These are phyloP conservation scores for Russula sp. DNA, from an alignment of 768 basidiomycete genomes.

Conservation along the genomic window DNA sequence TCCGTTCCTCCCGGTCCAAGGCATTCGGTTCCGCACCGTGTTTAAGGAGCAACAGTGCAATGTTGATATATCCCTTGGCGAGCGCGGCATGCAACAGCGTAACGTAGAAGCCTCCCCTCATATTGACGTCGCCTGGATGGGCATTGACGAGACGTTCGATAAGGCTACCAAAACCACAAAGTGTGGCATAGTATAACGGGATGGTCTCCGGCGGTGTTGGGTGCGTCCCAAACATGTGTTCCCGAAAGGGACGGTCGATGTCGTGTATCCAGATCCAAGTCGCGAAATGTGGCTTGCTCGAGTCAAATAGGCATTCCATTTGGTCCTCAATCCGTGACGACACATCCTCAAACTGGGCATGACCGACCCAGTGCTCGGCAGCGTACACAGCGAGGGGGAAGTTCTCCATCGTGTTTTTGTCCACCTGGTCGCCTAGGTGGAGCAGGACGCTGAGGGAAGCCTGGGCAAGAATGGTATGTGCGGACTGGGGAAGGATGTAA, in stretches of 20 bases:
- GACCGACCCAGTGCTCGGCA: conserved; percentile 1
- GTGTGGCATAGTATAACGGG: conserved; percentile 1
- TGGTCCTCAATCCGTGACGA: background rate
- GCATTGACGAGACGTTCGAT: background rate
- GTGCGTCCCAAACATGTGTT: background rate
- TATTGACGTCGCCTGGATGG: background rate
- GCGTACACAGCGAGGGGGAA: background rate
- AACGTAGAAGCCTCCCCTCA: background rate
- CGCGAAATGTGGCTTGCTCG: background rate
- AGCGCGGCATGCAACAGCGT: background rate
- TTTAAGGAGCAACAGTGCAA: background rate
- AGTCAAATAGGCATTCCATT: conserved; percentile 3
- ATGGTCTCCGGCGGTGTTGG: background rate
- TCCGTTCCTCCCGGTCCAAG: accelerated
- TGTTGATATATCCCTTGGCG: background rate
- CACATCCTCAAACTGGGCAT: background rate
- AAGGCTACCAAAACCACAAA: background rate
- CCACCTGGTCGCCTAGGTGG: background rate
- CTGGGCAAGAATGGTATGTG: background rate
- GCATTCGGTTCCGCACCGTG: background rate
- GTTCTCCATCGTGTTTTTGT: background rate
- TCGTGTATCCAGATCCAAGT: conserved; percentile 10
- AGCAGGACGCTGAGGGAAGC: background rate
- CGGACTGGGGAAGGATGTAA: background rate
- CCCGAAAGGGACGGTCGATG: background rate